Base-by-base conservation (phyloP, 2,329 filamentous ascomycete genomes). In the Moelleriella libera region DNA sequence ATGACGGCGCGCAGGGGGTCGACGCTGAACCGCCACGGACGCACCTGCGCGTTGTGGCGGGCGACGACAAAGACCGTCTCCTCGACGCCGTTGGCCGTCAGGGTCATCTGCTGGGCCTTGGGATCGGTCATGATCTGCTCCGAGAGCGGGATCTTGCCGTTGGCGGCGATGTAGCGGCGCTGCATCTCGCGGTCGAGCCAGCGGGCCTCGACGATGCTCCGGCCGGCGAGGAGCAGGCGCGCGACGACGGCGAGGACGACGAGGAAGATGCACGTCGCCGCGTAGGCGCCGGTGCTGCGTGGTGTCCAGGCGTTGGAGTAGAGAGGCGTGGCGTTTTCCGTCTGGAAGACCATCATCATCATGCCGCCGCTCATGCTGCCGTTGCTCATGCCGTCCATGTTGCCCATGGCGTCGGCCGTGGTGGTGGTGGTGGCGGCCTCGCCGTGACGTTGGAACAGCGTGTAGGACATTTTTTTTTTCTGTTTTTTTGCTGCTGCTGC, bases 261-360 rank as follows among this genome's bases (percentile, higher is more conserved):
- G 50, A 96, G 75, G 67, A 96, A 96, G 63, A 96, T 85, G 70
- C 90, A 94, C 30, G 88, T 94, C 48, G 80, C 90, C 2, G 87
- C 88, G 65, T 96, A 97, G 50, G 75, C 68, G 55, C 83, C 87
- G 5, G 74, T 68, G 37, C 68, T 81, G 30, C 60, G 66, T 5
- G 90, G 90, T 2, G 84, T 83, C 88, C 89, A 97, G 46, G 70
- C 62, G 28, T 66, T 62, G 12, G 85, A 82, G 65, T 68, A 79
- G 50, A 79, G 69, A 0, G 75, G 61, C 5, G 74, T 77, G 47
- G 57, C 55, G 45, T 63, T 66, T 49, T 66, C 57, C 51, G 64
- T 76, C 53, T 81, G 81, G 72, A 92, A 92, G 53, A 75, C 61
- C 57, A 69, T 67, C 60, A 64, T 63, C 71, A 74, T 75, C 28